Base-by-base conservation (phyloP, 2,329 filamentous ascomycete species). In the Calycina herbarum region DNA sequence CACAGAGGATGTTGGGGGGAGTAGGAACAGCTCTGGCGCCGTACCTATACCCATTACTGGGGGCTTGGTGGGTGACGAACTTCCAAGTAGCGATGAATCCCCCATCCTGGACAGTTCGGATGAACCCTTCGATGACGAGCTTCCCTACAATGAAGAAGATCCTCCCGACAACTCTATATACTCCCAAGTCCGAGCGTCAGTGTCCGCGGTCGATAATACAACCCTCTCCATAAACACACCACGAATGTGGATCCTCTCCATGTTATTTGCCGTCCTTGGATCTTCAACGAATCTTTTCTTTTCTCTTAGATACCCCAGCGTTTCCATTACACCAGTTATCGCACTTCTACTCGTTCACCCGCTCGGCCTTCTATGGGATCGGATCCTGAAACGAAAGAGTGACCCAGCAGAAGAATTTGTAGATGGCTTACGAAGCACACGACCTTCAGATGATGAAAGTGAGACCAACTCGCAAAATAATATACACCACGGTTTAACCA, bases 251-350 rank as follows among this genome's bases (percentile, higher is more conserved):
- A 83, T 83, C 38, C 78, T 95, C 20, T 93, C 91, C n/a, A 83
- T 92, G 42, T 75, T 95, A 10, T 95, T 95, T 77, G 89, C 92
- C 8, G 83, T 95, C 45, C 84, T 93, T 48, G 92, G 92, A 67
- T 94, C 92, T 58, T 91, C 90, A 1, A 93, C 91, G 42, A 95
- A 95, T 77, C 80, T 96, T 51, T 95, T 96, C 80, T 96, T 96
- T 81, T 94, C 92, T 42, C 82, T 96, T 76, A 86, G 93, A 85
- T 96, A 95, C 82, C 93, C 93, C 33, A 95, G 92, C 77, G 92
- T 96, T 76, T 90, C 91, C 67, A 94, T 96, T 74, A 94, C 92
- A 27, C 92, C 92, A 48, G 91, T 96, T 70, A 96, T 96, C 80
- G 92, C 92, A 35, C 83, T 95, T 73, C 82, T 96, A 66, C 86